Percentiles rank a stretch among this genome's conserved stretches.
Conservation (phyloP, 139 green algal genomes). For the Pleodorina starrii region DNA sequence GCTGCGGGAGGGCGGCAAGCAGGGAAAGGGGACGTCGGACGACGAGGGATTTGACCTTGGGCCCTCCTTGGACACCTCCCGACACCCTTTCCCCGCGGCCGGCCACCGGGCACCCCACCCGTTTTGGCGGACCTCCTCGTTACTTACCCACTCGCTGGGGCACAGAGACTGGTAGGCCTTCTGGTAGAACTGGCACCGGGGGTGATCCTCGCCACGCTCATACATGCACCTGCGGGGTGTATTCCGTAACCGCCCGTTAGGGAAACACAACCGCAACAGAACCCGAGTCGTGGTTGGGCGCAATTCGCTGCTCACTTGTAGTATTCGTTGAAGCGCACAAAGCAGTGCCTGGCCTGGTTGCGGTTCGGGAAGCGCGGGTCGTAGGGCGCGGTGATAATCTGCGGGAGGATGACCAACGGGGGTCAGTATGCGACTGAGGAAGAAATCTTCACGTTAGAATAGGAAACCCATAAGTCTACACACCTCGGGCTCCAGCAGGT, state of each 20-base stretch:
- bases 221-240: constrained; percentile 65
- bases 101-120: no score
- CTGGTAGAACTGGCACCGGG: constrained; percentile 77
- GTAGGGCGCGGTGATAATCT: constrained; percentile 81
- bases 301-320: constrained; percentile 78
- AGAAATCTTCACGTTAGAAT: not conserved
- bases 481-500: constrained; percentile 66
- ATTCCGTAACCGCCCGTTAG: no score
- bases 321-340: constrained; percentile 95
- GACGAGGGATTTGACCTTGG: no score
- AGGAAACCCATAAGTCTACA: not conserved
- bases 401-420: not conserved
- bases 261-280: no score
- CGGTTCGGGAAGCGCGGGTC: constrained; percentile 92
- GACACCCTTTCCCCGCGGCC: no score
- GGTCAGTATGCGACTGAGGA: not conserved
- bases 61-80: no score
- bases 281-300: no score
- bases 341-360: constrained; percentile 94
- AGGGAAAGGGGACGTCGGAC: no score
- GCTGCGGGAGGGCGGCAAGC: no score
- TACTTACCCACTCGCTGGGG: constrained; percentile 88
- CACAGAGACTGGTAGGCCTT: constrained; percentile 87
- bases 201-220: constrained; percentile 82
- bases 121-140: no score